These are phyloP conservation scores for Pichia sp. DNA, from an alignment of 1,139 yeast species.

Conservation along the genomic window DNA sequence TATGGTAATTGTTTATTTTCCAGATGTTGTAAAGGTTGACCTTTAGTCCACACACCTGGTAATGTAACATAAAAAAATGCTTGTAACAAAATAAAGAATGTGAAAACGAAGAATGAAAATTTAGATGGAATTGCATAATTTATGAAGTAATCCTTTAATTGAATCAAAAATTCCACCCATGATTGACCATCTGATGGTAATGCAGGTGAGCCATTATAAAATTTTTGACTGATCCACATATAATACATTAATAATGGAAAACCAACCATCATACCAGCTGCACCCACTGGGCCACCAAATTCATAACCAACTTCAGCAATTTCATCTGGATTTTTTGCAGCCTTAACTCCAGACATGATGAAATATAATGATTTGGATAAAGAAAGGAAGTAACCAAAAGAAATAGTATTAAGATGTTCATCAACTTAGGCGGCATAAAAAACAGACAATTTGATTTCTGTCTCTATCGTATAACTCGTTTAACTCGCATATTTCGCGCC, in stretches of 20 bases:
- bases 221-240: slow-evolving; percentile 88
- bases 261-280: slow-evolving; percentile 84
- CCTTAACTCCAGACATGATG: neutral
- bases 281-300: slow-evolving; percentile 94
- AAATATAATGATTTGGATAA: neutral
- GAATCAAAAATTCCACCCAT: slow-evolving; percentile 46
- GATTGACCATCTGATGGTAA: slow-evolving; percentile 58
- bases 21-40: slow-evolving; percentile 82
- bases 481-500: no score
- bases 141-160: slow-evolving; percentile 40
- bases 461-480: no score
- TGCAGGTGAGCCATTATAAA: slow-evolving; percentile 69
- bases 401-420: no score
- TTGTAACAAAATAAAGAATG: slow-evolving; percentile 66
- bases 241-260: slow-evolving; percentile 94
- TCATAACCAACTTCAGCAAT: slow-evolving; percentile 51
- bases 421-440: no score
- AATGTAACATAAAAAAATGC: slow-evolving; percentile 71
- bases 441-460: no score
- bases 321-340: slow-evolving; percentile 1
- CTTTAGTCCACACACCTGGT: slow-evolving; percentile 94
- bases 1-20: slow-evolving; percentile 78
- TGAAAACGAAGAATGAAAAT: slow-evolving; percentile 63
- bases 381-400: no score
- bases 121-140: slow-evolving; percentile 64